These are phyloP conservation scores for Dacryopinax primogenitus DNA, from an alignment of 768 basidiomycete species.

Conservation along the genomic window DNA sequence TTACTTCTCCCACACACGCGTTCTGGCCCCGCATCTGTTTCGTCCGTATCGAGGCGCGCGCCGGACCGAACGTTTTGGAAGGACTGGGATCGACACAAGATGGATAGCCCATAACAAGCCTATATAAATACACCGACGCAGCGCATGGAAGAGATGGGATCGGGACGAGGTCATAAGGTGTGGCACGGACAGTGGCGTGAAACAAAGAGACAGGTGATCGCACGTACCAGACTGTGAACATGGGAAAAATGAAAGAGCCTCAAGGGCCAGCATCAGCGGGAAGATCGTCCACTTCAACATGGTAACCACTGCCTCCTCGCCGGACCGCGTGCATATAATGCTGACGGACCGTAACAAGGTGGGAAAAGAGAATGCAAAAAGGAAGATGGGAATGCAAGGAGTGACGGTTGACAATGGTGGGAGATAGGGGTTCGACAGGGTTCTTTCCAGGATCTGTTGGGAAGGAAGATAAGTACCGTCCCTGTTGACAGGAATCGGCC, in stretches of 20 bases:
- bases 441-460: not conserved
- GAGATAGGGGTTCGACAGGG: not conserved
- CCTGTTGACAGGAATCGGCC: not conserved
- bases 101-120: too few species aligned
- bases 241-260: not conserved
- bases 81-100: too few species aligned
- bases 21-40: too few species aligned
- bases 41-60: too few species aligned
- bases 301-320: not conserved
- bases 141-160: too few species aligned
- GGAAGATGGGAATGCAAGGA: not conserved
- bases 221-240: not conserved
- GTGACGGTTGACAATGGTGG: not conserved
- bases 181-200: not conserved
- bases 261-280: not conserved
- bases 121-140: too few species aligned
- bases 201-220: not conserved
- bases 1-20: too few species aligned
- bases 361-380: not conserved
- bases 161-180: slow-evolving; percentile 2
- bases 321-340: not conserved
- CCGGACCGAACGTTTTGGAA: too few species aligned
- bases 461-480: slow-evolving; percentile 5
- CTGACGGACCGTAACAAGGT: not conserved
- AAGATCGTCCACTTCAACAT: not conserved